These are phyloP conservation scores for Isabelozyma pseudorhagii DNA, from an alignment of 805 yeast genomes.

Conservation along the genomic window DNA sequence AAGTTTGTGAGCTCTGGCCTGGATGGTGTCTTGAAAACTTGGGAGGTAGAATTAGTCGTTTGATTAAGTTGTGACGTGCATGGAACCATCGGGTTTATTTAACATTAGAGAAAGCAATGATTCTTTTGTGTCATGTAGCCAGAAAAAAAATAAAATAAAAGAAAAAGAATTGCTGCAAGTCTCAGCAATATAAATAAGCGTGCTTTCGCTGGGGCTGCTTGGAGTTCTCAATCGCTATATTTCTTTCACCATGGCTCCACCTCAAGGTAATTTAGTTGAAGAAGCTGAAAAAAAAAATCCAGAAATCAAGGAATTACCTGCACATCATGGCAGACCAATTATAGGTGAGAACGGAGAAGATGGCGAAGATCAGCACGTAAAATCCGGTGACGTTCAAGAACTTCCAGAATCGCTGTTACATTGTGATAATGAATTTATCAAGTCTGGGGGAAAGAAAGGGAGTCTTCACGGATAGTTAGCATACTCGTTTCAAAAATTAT, in stretches of 20 bases:
- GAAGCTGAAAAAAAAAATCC: background rate
- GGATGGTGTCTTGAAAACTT: slow-evolving; percentile 76
- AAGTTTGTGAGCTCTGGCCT: slow-evolving; percentile 68
- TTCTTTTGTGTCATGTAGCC: too few relatives aligned
- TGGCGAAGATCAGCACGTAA: background rate
- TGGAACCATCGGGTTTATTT: too few relatives aligned
- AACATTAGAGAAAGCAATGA: too few relatives aligned
- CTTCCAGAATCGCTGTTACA: background rate
- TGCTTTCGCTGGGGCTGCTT: background rate
- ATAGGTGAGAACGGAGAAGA: background rate
- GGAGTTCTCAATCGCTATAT: background rate
- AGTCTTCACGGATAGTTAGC: background rate
- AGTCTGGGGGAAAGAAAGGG: background rate
- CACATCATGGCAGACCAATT: background rate
- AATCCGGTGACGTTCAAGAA: background rate
- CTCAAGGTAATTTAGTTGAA: background rate
- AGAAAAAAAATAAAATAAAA: too few relatives aligned
- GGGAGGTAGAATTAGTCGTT: slow-evolving; percentile 47
- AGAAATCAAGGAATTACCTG: background rate
- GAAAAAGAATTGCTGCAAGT: too few relatives aligned
- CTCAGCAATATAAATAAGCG: background rate
- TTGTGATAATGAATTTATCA: background rate
- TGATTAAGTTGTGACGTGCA: too few relatives aligned
- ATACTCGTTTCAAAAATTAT: background rate
- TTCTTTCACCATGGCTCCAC: background rate